A percentile compares a stretch with the other conserved stretches of the same genome.
These are phyloP conservation scores for Piloderma croceum DNA, from an alignment of 768 basidiomycete genomes.

Conservation along the genomic window DNA sequence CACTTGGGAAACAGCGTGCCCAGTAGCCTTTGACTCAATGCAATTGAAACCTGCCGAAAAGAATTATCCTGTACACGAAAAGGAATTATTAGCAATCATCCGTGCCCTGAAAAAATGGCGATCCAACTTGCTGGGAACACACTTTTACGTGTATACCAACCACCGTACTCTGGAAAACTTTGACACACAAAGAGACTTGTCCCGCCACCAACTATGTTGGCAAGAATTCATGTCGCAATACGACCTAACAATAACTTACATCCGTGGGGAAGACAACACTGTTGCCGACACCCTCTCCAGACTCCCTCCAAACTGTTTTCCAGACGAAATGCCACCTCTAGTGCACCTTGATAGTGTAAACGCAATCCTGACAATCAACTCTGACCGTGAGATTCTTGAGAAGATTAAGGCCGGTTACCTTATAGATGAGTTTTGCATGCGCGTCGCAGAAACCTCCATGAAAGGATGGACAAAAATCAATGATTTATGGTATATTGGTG, in stretches of 20 bases:
- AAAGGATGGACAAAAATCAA: too few species aligned
- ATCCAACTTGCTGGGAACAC: constrained; percentile 30
- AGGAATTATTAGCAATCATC: constrained; percentile 26
- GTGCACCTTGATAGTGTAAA: neutral
- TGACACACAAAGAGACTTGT: constrained; percentile 24
- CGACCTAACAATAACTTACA: too few species aligned
- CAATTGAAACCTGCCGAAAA: constrained; percentile 24
- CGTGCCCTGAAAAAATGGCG: constrained; percentile 22
- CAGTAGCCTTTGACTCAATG: constrained; percentile 28
- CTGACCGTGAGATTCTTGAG: neutral
- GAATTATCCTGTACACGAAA: too few species aligned
- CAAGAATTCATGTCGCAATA: too few species aligned
- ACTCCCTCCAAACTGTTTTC: too few species aligned
- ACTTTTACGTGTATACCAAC: too few species aligned
- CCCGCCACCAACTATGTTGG: too few species aligned
- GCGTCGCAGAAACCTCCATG: constrained; percentile 1
- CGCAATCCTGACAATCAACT: neutral
- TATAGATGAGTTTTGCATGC: constrained; percentile 6
- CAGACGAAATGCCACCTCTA: too few species aligned
- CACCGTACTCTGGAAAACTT: constrained; percentile 23
- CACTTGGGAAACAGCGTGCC: too few species aligned
- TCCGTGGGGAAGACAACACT: too few species aligned
- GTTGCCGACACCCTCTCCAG: too few species aligned
- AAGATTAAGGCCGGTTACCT: constrained; percentile 3
- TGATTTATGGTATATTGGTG: constrained; percentile 20